Evolutionary conservation across 495 filamentous ascomycete genomes (phyloP), one percentile per base, ranked within the genome.

Genomic region (Friedmanniomyces endolithicus): DNA sequence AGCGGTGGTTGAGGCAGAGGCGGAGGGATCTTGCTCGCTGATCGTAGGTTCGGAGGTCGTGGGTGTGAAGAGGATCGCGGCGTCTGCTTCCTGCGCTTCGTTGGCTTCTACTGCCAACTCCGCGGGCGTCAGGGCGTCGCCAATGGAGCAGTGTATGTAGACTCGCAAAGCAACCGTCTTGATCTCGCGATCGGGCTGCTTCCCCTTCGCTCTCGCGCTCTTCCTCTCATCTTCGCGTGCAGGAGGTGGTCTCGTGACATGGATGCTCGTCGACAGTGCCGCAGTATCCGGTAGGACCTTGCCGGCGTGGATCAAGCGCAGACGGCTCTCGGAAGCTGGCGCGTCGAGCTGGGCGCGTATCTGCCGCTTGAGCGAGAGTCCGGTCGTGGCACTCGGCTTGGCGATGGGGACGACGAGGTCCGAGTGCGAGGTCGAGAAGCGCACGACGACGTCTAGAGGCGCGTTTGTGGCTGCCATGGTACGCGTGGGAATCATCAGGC

Each of bases 81-180:
- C 52, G 8, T 72, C 66, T 0, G 72, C 59, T 16, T 65, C 52
- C 7, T 64, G 67, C 0, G 81, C 75, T 0, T 70, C 64, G 2
- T 67, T 58, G 8, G 78, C 79, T 74, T 95, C 90, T n/a, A 72
- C 73, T 1, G 70, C 73, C 19, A 97, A 78, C 27, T 92, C 87
- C 0, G 68, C 53, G 1, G 78, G 64, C 0, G 84, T 79, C 22
- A 95, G 78, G 45, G 77, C 75, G 62, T 87, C 85, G 54, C 80
- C 81, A 54, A 96, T 86, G 39, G 84, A 87, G 77, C 90, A 96
- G 74, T 94, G 89, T 48, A 94, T 81, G 70, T 92, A 94, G 61
- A 89, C 73, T 22, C 81, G 74, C 1, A 45, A 6, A 11, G 48
- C 37, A 27, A 67, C 58, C 33, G 64, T 41, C 2, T 55, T 6